Conservation (phyloP, 75 land plant genomes). For the Pinus albicaulis region DNA sequence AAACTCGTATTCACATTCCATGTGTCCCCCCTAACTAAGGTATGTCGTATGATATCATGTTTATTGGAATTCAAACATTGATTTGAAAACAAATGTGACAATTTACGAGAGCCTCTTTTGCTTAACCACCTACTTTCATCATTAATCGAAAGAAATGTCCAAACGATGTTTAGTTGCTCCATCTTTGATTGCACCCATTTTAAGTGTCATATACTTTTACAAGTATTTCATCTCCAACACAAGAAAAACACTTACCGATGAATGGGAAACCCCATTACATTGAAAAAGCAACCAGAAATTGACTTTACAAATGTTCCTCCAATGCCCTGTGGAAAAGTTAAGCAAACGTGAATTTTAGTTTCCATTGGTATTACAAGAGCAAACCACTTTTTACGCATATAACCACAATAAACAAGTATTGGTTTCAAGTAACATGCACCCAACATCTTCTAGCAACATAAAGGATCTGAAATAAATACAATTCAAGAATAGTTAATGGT, state of each 20-base stretch:
- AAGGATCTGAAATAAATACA: background rate
- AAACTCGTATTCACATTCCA: background rate
- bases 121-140: background rate
- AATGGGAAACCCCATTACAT: constrained; percentile 53
- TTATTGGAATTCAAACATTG: background rate
- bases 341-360: background rate
- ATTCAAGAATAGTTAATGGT: no score
- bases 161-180: background rate
- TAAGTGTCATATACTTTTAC: background rate
- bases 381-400: background rate
- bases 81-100: background rate
- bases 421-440: background rate
- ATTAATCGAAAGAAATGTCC: background rate
- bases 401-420: background rate
- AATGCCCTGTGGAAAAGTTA: constrained; percentile 29
- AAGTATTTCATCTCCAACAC: background rate
- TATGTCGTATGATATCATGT: background rate
- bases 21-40: background rate
- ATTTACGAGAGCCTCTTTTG: background rate
- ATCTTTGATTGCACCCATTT: background rate
- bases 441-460: background rate
- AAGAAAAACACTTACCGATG: constrained; percentile 26
- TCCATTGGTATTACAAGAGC: background rate
- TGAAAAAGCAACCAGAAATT: constrained; percentile 49
- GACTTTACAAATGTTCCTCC: constrained; percentile 53